Percentiles rank a stretch among this genome's conserved stretches.
phyloP scores from a whole-genome alignment of 73 alveolate species.

The Stentor roeselii region DNA sequence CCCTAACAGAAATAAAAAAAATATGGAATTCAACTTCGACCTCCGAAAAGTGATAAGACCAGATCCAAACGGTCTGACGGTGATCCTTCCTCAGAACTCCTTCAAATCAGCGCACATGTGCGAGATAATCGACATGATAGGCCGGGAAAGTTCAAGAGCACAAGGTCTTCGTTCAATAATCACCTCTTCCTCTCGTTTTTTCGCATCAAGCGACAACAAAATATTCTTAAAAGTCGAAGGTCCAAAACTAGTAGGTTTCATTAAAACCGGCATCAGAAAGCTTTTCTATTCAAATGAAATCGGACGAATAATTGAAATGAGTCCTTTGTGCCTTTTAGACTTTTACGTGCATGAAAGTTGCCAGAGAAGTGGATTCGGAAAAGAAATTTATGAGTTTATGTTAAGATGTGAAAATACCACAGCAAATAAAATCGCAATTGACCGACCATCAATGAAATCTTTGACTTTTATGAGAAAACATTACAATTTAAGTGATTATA shows the following conservation, averaged over 20 bases:
- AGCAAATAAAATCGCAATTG: constrained; percentile 91
- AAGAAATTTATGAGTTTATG: constrained; percentile 84
- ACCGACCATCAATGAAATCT: constrained; percentile 90
- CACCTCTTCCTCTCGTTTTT: constrained; percentile 50
- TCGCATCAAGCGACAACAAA: constrained; percentile 28
- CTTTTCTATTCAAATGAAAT: constrained; percentile 70
- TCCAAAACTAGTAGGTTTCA: constrained; percentile 54
- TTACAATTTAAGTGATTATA: constrained; percentile 75
- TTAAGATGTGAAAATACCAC: constrained; percentile 60
- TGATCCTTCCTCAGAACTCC: constrained; percentile 9
- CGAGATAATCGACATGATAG: constrained; percentile 48
- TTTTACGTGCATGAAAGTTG: constrained; percentile 91
- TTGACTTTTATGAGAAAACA: constrained; percentile 84
- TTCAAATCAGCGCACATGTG: constrained; percentile 6
- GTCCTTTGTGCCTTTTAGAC: constrained; percentile 92
- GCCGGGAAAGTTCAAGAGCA: constrained; percentile 58
- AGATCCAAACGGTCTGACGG: constrained; percentile 8
- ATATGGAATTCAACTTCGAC: constrained; percentile 47
- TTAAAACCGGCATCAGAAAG: constrained; percentile 85
- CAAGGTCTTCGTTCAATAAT: constrained; percentile 55
- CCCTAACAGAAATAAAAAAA: too few species aligned
- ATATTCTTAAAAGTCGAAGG: constrained; percentile 17
- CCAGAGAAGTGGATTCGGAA: constrained; percentile 91
- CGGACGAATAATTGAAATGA: constrained; percentile 77
- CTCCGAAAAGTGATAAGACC: constrained; percentile 22